A percentile compares a stretch with the other conserved stretches of the same genome.
These are phyloP conservation scores for Cryoendolithus antarcticus DNA, from an alignment of 2,329 filamentous ascomycete species.

Conservation along the genomic window DNA sequence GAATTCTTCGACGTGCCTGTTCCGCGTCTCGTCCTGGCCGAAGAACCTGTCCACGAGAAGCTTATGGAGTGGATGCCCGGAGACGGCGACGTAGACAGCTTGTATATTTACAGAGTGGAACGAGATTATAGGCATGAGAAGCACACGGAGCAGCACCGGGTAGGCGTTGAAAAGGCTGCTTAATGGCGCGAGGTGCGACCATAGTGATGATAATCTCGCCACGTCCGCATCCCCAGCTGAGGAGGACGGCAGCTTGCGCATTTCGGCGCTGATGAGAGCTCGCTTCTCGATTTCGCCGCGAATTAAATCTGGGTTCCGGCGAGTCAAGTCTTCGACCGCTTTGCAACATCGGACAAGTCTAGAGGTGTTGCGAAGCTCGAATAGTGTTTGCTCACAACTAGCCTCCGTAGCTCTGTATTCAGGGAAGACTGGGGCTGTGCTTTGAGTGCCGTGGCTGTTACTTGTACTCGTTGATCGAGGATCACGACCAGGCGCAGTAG, in stretches of 20 bases:
- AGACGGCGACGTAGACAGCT: slow-evolving; percentile 39
- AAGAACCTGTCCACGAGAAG: slow-evolving; percentile 39
- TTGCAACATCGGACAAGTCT: too few relatives aligned
- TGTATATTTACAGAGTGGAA: slow-evolving; percentile 40
- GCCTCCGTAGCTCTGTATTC: too few relatives aligned
- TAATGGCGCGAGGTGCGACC: neutral
- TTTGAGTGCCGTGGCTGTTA: neutral
- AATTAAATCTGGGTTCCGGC: too few relatives aligned
- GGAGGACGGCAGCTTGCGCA: neutral
- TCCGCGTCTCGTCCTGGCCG: slow-evolving; percentile 33
- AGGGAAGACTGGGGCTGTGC: too few relatives aligned
- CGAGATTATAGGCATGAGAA: slow-evolving; percentile 38
- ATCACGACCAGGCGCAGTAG: neutral
- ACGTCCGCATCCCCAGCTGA: neutral
- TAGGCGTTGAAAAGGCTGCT: neutral
- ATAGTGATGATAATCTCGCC: neutral
- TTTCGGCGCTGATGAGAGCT: slow-evolving; percentile 1
- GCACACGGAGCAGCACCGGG: slow-evolving; percentile 28
- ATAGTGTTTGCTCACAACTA: too few relatives aligned
- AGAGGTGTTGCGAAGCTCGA: too few relatives aligned
- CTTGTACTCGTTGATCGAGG: neutral
- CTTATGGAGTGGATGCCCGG: slow-evolving; percentile 38
- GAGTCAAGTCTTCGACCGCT: too few relatives aligned
- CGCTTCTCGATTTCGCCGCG: too few relatives aligned
- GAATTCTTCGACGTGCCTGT: slow-evolving; percentile 33